Percentiles rank a stretch among this genome's conserved stretches.
These are phyloP conservation scores for Pseudogymnoascus sp. DNA, from an alignment of 2,329 filamentous ascomycete genomes.

Conservation along the genomic window DNA sequence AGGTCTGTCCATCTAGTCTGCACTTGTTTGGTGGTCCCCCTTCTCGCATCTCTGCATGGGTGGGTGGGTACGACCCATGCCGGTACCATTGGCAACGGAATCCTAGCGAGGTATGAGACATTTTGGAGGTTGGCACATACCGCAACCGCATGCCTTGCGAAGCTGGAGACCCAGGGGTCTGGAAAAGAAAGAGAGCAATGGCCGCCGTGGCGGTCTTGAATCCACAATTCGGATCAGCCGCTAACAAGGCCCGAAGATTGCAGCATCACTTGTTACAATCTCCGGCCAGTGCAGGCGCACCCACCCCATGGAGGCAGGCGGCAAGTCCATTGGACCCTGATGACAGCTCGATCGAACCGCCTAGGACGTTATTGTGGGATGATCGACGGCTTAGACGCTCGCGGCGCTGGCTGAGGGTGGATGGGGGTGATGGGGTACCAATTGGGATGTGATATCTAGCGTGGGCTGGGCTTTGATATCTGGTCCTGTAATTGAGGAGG, in stretches of 20 bases:
- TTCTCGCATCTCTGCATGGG: neutral
- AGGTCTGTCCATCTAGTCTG: neutral
- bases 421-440: neutral
- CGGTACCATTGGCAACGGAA: neutral
- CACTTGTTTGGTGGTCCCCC: neutral
- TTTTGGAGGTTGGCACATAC: neutral
- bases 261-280: neutral
- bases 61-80: neutral
- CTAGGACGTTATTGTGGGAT: neutral
- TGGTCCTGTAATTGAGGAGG: neutral
- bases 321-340: neutral
- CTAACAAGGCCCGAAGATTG: neutral
- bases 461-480: neutral
- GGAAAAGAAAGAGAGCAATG: neutral
- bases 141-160: neutral
- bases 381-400: neutral
- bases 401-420: neutral
- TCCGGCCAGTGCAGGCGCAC: neutral
- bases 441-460: neutral
- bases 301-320: constrained; percentile 1
- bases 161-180: neutral
- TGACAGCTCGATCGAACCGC: neutral
- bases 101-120: neutral
- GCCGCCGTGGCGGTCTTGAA: neutral
- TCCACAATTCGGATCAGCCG: neutral